These are phyloP conservation scores for Puccinellia tenuiflora DNA, from an alignment of 176 grass and related monocot species.

Conservation along the genomic window DNA sequence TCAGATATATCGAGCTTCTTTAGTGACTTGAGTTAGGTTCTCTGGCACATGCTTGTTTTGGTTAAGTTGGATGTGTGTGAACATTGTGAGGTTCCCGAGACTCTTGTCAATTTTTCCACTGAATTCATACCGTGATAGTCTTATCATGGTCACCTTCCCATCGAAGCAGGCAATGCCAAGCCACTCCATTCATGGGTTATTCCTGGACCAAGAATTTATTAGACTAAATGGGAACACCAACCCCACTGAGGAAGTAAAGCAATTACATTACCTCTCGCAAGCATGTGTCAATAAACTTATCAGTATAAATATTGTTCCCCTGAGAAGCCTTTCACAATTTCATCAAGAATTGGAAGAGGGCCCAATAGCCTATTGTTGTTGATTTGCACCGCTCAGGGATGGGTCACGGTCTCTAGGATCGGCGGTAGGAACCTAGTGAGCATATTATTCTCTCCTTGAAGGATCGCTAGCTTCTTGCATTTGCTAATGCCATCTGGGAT, in stretches of 20 bases:
- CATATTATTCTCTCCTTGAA: constrained; percentile 10
- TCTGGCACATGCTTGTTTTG: constrained; percentile 47
- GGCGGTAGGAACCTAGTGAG: constrained; percentile 49
- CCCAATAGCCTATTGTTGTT: constrained; percentile 62
- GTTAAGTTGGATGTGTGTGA: constrained; percentile 35
- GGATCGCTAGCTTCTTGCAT: too few relatives aligned
- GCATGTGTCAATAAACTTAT: constrained; percentile 33
- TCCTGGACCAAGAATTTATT: constrained; percentile 36
- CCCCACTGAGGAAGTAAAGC: constrained; percentile 45
- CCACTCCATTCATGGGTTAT: constrained; percentile 48
- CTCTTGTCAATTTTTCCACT: constrained; percentile 54
- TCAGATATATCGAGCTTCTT: constrained; percentile 48
- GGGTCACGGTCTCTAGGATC: constrained; percentile 29
- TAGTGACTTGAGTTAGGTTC: constrained; percentile 41
- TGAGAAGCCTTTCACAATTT: too few relatives aligned
- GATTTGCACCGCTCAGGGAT: constrained; percentile 34
- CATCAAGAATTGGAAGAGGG: constrained; percentile 53
- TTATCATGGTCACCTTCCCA: constrained; percentile 33
- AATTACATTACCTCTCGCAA: constrained; percentile 38
- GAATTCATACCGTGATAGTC: constrained; percentile 35
- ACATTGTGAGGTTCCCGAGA: constrained; percentile 41
- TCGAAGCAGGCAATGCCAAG: constrained; percentile 43
- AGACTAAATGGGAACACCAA: constrained; percentile 31
- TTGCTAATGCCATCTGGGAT: too few relatives aligned
- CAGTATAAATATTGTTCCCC: too few relatives aligned